These are phyloP conservation scores for Pseudogymnoascus sp. DNA, from an alignment of 2,329 filamentous ascomycete species.

Conservation along the genomic window DNA sequence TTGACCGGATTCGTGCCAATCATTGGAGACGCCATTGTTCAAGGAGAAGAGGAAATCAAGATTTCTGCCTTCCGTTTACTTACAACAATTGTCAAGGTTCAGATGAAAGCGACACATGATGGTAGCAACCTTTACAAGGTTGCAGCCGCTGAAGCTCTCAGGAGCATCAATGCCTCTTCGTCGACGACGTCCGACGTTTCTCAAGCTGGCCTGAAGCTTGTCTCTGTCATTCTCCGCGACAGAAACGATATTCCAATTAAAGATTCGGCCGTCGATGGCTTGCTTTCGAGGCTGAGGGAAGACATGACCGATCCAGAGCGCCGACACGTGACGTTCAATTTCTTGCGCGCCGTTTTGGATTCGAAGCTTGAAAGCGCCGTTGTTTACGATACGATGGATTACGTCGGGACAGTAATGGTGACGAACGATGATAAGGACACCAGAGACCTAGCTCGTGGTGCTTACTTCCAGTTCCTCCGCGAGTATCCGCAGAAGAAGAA, in stretches of 20 bases:
- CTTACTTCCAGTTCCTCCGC: slow-evolving; percentile 88
- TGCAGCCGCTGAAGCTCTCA: slow-evolving; percentile 78
- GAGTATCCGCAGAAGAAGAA: slow-evolving; percentile 91
- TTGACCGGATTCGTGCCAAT: slow-evolving; percentile 81
- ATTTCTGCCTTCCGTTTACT: slow-evolving; percentile 81
- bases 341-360: slow-evolving; percentile 78
- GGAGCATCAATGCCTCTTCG: slow-evolving; percentile 67
- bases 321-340: slow-evolving; percentile 90
- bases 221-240: slow-evolving; percentile 79
- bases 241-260: slow-evolving; percentile 68
- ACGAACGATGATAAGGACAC: slow-evolving; percentile 88
- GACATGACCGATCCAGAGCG: slow-evolving; percentile 90
- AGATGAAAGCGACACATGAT: slow-evolving; percentile 61
- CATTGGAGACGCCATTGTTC: slow-evolving; percentile 77
- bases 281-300: slow-evolving; percentile 74
- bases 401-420: slow-evolving; percentile 87
- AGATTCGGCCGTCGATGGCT: slow-evolving; percentile 72
- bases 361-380: slow-evolving; percentile 77
- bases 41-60: slow-evolving; percentile 86
- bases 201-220: slow-evolving; percentile 81
- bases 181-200: slow-evolving; percentile 77
- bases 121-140: slow-evolving; percentile 60
- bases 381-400: slow-evolving; percentile 87
- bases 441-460: slow-evolving; percentile 76
- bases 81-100: slow-evolving; percentile 76